Percentiles rank a stretch among this genome's conserved stretches.
These are phyloP conservation scores for Yarrowia osloensis DNA, from an alignment of 805 yeast genomes.

Conservation along the genomic window DNA sequence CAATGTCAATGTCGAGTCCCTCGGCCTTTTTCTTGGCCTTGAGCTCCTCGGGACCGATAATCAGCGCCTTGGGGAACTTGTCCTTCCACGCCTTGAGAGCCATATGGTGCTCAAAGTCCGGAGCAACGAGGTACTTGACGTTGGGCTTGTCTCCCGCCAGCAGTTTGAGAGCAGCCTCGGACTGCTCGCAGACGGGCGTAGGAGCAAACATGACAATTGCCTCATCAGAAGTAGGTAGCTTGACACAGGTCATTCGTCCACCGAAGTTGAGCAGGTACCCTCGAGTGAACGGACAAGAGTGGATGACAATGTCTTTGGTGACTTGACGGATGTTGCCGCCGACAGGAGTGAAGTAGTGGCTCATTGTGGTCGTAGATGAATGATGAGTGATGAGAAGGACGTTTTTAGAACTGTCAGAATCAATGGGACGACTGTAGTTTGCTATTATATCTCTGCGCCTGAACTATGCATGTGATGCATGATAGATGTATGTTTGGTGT, in stretches of 20 bases:
- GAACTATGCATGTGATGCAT: not conserved
- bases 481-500: not conserved
- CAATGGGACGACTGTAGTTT: too few relatives aligned
- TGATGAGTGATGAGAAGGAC: not conserved
- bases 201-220: constrained; percentile 34
- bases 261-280: constrained; percentile 33
- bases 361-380: not conserved
- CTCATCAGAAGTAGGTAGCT: constrained; percentile 29
- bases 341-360: constrained; percentile 33
- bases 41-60: constrained; percentile 53
- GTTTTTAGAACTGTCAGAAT: too few relatives aligned
- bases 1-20: constrained; percentile 1
- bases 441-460: too few relatives aligned
- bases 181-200: constrained; percentile 36
- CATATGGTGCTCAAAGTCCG: constrained; percentile 67
- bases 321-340: constrained; percentile 35
- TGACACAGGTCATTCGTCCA: constrained; percentile 35
- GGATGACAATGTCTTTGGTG: constrained; percentile 33
- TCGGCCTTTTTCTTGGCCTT: not conserved
- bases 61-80: constrained; percentile 49
- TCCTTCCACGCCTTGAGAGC: constrained; percentile 57
- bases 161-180: constrained; percentile 32
- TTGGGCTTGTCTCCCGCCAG: constrained; percentile 31
- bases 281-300: constrained; percentile 35
- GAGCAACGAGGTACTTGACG: constrained; percentile 51